Base-by-base conservation (phyloP, 352 stramenopile species). In the Phytophthora sp. region DNA sequence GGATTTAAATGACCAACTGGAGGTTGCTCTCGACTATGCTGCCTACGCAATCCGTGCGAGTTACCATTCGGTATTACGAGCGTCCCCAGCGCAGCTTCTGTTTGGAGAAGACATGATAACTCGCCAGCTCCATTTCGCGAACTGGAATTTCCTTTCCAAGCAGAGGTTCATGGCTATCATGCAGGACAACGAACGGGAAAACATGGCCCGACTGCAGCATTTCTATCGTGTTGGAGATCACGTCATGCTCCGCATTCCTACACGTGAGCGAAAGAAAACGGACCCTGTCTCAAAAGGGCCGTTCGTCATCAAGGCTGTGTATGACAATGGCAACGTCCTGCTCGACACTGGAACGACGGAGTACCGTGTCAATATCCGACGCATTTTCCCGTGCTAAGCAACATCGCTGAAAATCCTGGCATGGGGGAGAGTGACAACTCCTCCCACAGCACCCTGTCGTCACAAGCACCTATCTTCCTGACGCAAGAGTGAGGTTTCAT, bases 341-440 rank as follows among this genome's bases (percentile, higher is more conserved):
- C 12, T 62, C 8, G 59, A 62, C 43, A 52, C 4, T 0, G 42
- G 41, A 31, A 10, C 59, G 1, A 54, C 43, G 0, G 28, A 59
- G 13, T 27, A 32, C 0, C 51, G 43, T 31, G 7, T 35, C 2
- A 62, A 30, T n/a, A 68, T 62, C 35, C 43, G 50, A 10, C 42
- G 59, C 12, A 57, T 67, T 31, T 62, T 54, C 34, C 50, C 49
- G 0, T 60, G 58, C 18, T 61, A 31, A 54, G 2, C 15, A 6
- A 32, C 28, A 32, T 11, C 11, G 28, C 6, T 11, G 11, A 2
- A 5, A 15, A 12, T 12, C 13, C 10, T 18, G 15, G 0, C 55
- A 64, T 64, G 54, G 7, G 54, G 26, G 37, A 50, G 54, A 54
- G 55, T 59, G 37, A 43, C 37, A 59, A 34, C 46, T 4, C 27